Conservation (phyloP, 768 basidiomycete genomes). For the Suillus decipiens region DNA sequence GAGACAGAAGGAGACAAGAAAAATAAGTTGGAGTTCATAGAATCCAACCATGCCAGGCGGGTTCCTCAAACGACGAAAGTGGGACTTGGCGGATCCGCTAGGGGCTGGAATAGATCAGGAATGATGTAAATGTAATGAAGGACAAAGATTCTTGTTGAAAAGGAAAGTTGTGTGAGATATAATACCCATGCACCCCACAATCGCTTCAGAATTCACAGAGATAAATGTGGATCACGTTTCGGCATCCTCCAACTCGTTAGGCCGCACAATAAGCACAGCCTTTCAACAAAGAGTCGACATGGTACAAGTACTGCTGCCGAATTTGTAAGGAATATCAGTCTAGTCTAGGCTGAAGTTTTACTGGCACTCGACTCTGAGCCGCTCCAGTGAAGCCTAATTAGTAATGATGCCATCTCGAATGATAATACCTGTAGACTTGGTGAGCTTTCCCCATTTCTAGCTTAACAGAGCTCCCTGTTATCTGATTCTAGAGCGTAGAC, state of each 20-base stretch:
- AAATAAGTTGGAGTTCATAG: slow-evolving; percentile 43
- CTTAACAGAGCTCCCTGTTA: neutral
- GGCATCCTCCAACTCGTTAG: neutral
- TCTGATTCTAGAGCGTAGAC: neutral
- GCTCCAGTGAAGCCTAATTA: neutral
- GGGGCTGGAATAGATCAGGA: neutral
- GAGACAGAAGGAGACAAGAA: slow-evolving; percentile 37
- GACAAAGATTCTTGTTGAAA: neutral
- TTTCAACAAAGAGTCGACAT: no score
- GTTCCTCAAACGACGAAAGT: neutral
- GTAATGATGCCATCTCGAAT: neutral
- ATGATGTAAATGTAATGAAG: no score
- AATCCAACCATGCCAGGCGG: slow-evolving; percentile 32
- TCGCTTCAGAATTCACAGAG: neutral
- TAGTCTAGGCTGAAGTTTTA: neutral
- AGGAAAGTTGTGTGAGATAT: neutral
- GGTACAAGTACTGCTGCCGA: no score
- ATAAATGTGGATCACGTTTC: neutral
- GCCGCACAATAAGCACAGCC: neutral
- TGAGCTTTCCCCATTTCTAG: neutral
- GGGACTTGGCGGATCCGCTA: neutral
- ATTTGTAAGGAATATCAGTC: neutral
- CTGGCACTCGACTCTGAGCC: neutral
- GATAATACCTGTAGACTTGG: neutral
- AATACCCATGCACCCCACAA: neutral